Evolutionary conservation across 2,329 filamentous ascomycete genomes (phyloP).

Genomic region (Aspergillus sp.): DNA sequence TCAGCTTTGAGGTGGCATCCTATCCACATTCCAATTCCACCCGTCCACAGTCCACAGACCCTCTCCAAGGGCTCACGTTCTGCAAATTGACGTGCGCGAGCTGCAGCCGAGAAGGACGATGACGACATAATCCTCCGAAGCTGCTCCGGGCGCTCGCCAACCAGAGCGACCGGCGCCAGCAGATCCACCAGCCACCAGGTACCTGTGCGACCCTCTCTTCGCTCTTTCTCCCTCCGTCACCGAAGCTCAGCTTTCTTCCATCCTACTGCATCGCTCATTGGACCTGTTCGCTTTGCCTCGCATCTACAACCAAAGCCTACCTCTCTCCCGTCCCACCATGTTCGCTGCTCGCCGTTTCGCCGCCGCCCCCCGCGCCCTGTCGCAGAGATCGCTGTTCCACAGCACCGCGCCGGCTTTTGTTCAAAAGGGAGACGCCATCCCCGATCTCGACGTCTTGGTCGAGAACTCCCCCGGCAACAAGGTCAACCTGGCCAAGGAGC

Average conservation of each 20-base stretch:
- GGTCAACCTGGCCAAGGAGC: slow-evolving; percentile 79
- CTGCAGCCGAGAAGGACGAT: slow-evolving; percentile 8
- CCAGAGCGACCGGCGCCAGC: neutral
- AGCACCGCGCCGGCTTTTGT: slow-evolving; percentile 52
- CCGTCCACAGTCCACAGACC: too few species aligned
- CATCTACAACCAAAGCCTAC: neutral
- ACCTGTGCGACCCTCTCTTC: neutral
- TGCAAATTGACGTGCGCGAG: slow-evolving; percentile 2
- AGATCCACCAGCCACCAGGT: neutral
- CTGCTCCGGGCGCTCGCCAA: neutral
- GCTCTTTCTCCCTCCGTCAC: neutral
- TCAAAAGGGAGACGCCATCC: slow-evolving; percentile 76
- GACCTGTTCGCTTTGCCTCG: neutral
- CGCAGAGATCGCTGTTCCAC: slow-evolving; percentile 39
- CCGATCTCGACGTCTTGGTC: slow-evolving; percentile 72
- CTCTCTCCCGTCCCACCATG: slow-evolving; percentile 25
- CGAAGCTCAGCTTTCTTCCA: neutral
- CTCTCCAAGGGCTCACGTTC: neutral
- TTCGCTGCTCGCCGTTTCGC: slow-evolving; percentile 40
- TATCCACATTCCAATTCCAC: too few species aligned
- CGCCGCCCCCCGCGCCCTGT: slow-evolving; percentile 30
- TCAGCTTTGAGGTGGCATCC: neutral
- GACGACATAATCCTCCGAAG: slow-evolving; percentile 11
- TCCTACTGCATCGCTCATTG: neutral
- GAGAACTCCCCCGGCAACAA: slow-evolving; percentile 90